Conservation (phyloP, 257 asterid species). For the Fraxinus americana region DNA sequence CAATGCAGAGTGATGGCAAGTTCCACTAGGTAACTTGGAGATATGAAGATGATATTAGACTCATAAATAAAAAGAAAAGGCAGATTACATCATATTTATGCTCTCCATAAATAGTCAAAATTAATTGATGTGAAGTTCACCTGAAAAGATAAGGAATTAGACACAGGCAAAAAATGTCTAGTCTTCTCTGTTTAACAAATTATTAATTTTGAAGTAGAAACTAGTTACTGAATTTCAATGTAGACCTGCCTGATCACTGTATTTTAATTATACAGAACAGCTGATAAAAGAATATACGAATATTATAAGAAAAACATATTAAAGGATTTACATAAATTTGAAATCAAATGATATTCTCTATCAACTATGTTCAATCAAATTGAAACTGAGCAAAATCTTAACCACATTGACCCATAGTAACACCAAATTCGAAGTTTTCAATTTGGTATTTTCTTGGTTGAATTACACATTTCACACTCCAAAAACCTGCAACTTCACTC, state of each 20-base stretch:
- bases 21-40: background rate
- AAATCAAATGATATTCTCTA: background rate
- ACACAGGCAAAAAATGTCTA: background rate
- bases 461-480: slow-evolving; percentile 7
- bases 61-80: background rate
- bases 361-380: background rate
- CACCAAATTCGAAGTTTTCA: background rate
- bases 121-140: background rate
- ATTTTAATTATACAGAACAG: background rate
- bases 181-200: background rate
- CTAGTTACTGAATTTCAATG: background rate
- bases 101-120: background rate
- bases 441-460: background rate
- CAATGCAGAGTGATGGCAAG: background rate
- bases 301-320: background rate
- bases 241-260: background rate
- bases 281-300: background rate
- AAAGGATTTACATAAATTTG: background rate
- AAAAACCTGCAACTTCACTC: background rate
- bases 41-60: background rate
- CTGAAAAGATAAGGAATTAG: background rate
- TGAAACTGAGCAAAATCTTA: background rate
- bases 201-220: background rate
- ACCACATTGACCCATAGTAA: background rate
- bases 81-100: background rate